Base-by-base conservation (phyloP, 257 asterid species). In the Fraxinus quadrangulata region DNA sequence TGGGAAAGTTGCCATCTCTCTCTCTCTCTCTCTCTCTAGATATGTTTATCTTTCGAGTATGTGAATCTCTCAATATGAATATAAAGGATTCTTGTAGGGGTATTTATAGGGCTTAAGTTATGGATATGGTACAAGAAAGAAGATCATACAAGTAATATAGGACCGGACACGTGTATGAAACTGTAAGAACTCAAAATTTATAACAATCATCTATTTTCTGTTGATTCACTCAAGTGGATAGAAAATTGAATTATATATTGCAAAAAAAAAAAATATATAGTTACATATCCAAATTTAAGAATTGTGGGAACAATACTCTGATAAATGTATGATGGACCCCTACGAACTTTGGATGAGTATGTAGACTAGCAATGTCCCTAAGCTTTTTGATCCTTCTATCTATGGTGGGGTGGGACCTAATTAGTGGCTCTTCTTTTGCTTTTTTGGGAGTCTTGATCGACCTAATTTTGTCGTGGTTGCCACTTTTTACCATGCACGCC, bases 1-100 rank as follows among this genome's bases (percentile, higher is more conserved):
- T 65, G 92, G 92, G 40, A 88, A 85, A 49, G 51, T 76, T 56
- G 86, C 88, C 90, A 86, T 88, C 75, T 83, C 70, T 72, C 76
- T 19, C 11, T 10, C 3, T 23, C 21, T 34, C 2, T 72, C 67
- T 59, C 24, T 30, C 33, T 31, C 33, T 33, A 24, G 40, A 9
- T 75, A 74, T 42, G 34, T 63, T 33, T 24, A 34, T 47, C 9
- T 17, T 12, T 21, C 68, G 21, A 59, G 67, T 69, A 42, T 65
- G 72, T 82, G 79, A 26, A 42, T 40, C 39, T 1, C 16, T 9
- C 36, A 71, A 3, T 65, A 70, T 63, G 74, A 73, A 72, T 26
- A 28, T 8, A 26, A 45, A 23, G 23, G 23, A 61, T 28, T 65
- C 51, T 47, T 39, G 71, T 39, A 23, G 70, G 84, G 78, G 9